Evolutionary conservation across 208 protist species (phyloP).

Genomic region (Ichthyophonus hoferi): DNA sequence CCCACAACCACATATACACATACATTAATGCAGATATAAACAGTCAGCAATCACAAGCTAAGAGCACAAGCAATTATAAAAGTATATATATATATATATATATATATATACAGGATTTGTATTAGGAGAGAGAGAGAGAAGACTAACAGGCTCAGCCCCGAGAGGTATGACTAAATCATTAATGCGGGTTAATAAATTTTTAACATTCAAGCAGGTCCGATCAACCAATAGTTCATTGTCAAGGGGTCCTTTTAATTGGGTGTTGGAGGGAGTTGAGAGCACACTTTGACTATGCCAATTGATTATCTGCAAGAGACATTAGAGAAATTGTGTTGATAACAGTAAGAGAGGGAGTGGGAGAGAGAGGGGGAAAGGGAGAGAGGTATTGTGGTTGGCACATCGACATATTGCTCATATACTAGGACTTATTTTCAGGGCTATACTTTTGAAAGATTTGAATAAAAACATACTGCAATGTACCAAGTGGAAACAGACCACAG

Average conservation of each 20-base stretch:
- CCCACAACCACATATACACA: not conserved
- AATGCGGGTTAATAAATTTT: not conserved
- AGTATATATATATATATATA: slow-evolving; percentile 21
- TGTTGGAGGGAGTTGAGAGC: not conserved
- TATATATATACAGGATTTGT: not conserved
- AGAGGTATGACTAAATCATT: not conserved
- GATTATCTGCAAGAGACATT: not conserved
- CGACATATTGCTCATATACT: too few relatives aligned
- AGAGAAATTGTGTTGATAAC: not conserved
- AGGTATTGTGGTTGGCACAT: not conserved
- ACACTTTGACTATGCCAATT: not conserved
- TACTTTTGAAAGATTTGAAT: too few relatives aligned
- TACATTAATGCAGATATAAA: not conserved
- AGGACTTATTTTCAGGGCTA: too few relatives aligned
- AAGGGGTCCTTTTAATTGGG: not conserved
- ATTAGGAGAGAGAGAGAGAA: not conserved
- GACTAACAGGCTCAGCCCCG: not conserved
- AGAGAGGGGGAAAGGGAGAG: not conserved
- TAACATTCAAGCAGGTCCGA: not conserved
- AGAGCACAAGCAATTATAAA: not conserved
- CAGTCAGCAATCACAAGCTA: not conserved
- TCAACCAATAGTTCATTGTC: not conserved
- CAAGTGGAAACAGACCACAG: too few relatives aligned
- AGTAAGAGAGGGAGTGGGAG: not conserved
- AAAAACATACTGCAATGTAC: not conserved